Evolutionary conservation across 2,329 filamentous ascomycete species (phyloP), one percentile per base, ranked within the genome.

Genomic region (Cercospora berteroae): DNA sequence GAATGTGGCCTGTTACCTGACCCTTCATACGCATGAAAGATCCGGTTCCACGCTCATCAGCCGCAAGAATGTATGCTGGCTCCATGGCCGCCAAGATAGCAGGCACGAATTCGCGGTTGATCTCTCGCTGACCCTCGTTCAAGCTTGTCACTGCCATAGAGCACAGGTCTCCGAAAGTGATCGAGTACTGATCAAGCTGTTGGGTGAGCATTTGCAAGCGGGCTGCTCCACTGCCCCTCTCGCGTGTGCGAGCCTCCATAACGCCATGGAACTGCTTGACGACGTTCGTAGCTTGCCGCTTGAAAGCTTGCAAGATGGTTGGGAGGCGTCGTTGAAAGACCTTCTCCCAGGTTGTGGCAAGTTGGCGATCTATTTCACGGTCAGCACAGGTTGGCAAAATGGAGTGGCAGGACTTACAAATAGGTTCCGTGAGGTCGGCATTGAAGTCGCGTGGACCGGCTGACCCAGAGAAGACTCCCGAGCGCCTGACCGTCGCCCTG

Each of bases 91-190:
- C 52, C 4, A 77, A 73, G 63, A 89, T 82, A 2, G 79, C 78
- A 0, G 85, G 85, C 0, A 79, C 81, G 65, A 88, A 87, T 36
- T 83, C 78, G 4, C 86, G 83, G 71, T 83, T 88, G 16, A 83
- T 82, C 3, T 86, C 82, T 29, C 83, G 81, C 71, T 88, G 85
- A 4, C 78, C 68, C 5, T 79, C 76, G 0, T 78, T 83, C 69
- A 87, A 81, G 2, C 70, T 69, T 1, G 71, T 71, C 0, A 77
- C 69, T 48, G 83, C 75, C 4, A 68, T 67, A 0, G 63, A 67
- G 2, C 77, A 76, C 0, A 84, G 65, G 6, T 80, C 76, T 0
- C 75, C 73, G 39, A 87, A 80, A 5, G 79, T 76, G 2, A 76
- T 75, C 31, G 81, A 74, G 73, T 84, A 81, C 27, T 75, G 77